phyloP scores from a whole-genome alignment of 768 basidiomycete species.

The Termitomyces sp. region DNA sequence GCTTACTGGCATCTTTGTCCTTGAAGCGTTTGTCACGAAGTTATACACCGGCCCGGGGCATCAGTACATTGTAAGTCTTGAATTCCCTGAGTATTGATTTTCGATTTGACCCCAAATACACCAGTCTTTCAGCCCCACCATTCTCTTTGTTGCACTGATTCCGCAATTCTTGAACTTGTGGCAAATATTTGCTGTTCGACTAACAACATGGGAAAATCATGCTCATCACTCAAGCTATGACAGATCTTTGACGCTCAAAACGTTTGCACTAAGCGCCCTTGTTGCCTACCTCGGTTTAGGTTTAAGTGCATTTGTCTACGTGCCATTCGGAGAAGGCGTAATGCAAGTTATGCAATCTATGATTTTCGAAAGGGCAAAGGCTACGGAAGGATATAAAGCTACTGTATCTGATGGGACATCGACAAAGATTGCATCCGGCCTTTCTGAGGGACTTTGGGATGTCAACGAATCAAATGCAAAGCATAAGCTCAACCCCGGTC shows the following conservation, averaged over 20 bases:
- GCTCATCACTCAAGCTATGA: slow-evolving; percentile 70
- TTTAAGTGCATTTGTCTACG: slow-evolving; percentile 93
- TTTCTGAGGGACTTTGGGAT: slow-evolving; percentile 40
- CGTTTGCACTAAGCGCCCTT: slow-evolving; percentile 82
- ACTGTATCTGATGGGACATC: slow-evolving; percentile 16
- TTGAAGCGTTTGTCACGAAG: slow-evolving; percentile 87
- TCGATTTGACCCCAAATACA: neutral
- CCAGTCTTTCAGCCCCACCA: slow-evolving; percentile 76
- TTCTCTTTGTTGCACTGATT: slow-evolving; percentile 75
- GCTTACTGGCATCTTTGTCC: slow-evolving; percentile 75
- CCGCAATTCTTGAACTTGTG: slow-evolving; percentile 76
- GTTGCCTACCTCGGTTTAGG: slow-evolving; percentile 90
- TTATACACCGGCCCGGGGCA: slow-evolving; percentile 87
- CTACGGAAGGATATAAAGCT: slow-evolving; percentile 19
- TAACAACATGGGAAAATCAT: slow-evolving; percentile 94
- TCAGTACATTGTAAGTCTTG: slow-evolving; percentile 59
- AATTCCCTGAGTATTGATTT: neutral
- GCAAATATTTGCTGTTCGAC: slow-evolving; percentile 54
- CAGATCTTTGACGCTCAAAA: slow-evolving; percentile 81
- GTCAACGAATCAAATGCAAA: slow-evolving; percentile 43
- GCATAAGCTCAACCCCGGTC: slow-evolving; percentile 55
- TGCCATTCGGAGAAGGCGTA: slow-evolving; percentile 84
- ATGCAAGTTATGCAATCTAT: slow-evolving; percentile 53
- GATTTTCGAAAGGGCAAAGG: slow-evolving; percentile 27
- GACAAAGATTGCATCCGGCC: slow-evolving; percentile 10